Percentiles rank a stretch among this genome's conserved stretches.
phyloP scores from a whole-genome alignment of 2,329 filamentous ascomycete genomes.

The Lasiodiplodia hormozganensis region DNA sequence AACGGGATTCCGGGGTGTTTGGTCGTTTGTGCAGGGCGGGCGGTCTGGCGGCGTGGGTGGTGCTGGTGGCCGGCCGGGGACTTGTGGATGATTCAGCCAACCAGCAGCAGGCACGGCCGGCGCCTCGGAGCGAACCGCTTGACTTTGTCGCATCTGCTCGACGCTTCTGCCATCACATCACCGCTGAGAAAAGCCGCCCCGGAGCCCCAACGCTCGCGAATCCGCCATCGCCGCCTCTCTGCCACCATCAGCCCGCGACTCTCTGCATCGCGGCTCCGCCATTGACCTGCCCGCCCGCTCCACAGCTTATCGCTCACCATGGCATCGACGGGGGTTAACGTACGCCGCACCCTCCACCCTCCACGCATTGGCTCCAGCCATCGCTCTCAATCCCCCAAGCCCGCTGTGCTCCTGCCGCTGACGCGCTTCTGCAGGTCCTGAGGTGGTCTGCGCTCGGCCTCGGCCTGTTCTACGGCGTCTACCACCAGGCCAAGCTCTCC shows the following conservation, averaged over 20 bases:
- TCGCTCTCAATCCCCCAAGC: not conserved
- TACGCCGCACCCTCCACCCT: slow-evolving; percentile 45
- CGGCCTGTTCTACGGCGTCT: slow-evolving; percentile 94
- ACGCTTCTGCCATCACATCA: slow-evolving; percentile 28
- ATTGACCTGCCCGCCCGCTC: slow-evolving; percentile 29
- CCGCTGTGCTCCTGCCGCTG: not conserved
- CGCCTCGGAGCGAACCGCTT: slow-evolving; percentile 28
- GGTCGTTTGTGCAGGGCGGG: not conserved
- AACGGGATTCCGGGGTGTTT: not conserved
- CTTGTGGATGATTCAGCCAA: slow-evolving; percentile 29
- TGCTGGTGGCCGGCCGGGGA: slow-evolving; percentile 1
- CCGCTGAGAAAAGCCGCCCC: slow-evolving; percentile 25
- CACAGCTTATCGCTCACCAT: slow-evolving; percentile 20
- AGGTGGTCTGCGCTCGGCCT: slow-evolving; percentile 93
- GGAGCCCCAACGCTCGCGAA: slow-evolving; percentile 1
- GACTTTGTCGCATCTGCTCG: slow-evolving; percentile 28
- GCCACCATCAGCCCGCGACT: slow-evolving; percentile 23
- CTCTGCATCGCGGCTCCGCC: slow-evolving; percentile 27
- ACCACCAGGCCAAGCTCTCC: slow-evolving; percentile 85
- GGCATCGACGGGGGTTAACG: slow-evolving; percentile 54
- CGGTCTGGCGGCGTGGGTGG: slow-evolving; percentile 17
- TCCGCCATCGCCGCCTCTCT: slow-evolving; percentile 26
- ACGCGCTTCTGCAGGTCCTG: slow-evolving; percentile 72
- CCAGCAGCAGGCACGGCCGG: slow-evolving; percentile 9
- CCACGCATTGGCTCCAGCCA: slow-evolving; percentile 23